phyloP scores from a whole-genome alignment of 768 basidiomycete species.

The Amylocystis lapponica region DNA sequence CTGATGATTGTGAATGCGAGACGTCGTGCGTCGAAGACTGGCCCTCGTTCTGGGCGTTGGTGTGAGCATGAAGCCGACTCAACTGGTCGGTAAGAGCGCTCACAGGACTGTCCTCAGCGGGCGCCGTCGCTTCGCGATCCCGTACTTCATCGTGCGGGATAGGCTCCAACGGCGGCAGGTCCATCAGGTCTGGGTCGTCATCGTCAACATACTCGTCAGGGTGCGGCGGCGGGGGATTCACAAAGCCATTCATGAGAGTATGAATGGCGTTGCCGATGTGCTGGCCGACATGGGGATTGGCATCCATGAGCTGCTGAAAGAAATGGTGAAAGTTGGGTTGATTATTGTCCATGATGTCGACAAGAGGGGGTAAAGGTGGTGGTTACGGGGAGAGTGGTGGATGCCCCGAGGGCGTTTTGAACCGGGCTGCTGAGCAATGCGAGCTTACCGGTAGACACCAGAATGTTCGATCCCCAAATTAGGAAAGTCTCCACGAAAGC shows the following conservation, averaged over 20 bases:
- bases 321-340: conserved; percentile 3
- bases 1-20: background rate
- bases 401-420: background rate
- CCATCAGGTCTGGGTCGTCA: conserved; percentile 1
- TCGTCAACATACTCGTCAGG: background rate
- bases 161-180: conserved; percentile 1
- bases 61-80: no score
- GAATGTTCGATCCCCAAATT: conserved; percentile 8
- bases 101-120: conserved; percentile 1
- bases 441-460: conserved; percentile 1
- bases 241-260: conserved; percentile 4
- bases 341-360: conserved; percentile 14
- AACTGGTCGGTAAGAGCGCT: conserved; percentile 1
- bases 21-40: no score
- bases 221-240: background rate
- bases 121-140: background rate
- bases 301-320: conserved; percentile 8
- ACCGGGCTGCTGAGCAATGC: conserved; percentile 6
- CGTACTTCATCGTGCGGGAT: background rate
- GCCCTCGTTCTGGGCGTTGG: background rate
- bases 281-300: conserved; percentile 8
- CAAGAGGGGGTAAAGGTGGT: conserved; percentile 8
- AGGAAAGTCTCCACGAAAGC: conserved; percentile 3
- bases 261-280: conserved; percentile 6
- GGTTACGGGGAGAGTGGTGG: conserved; percentile 10